These are phyloP conservation scores for Rhizopus arrhizus DNA, from an alignment of 371 early-diverging fungal genomes.

Conservation along the genomic window DNA sequence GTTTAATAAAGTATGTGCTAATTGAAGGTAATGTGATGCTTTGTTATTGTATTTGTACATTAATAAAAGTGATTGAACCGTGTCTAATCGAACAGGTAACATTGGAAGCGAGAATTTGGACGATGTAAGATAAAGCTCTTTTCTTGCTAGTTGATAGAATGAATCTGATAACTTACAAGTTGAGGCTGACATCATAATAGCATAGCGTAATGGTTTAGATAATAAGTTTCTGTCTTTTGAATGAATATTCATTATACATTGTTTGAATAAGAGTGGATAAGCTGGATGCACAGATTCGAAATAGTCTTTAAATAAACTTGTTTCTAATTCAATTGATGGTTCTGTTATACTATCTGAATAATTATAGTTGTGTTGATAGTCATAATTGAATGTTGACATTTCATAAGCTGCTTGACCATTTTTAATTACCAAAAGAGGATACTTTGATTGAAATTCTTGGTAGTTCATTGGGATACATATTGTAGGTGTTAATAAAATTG, in stretches of 20 bases:
- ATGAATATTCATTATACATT: conserved; percentile 16
- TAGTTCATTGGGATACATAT: conserved; percentile 7
- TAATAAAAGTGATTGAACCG: conserved; percentile 27
- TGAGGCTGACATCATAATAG: conserved; percentile 23
- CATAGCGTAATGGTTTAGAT: conserved; percentile 16
- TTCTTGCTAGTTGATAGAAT: conserved; percentile 14
- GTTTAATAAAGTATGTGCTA: conserved; percentile 17
- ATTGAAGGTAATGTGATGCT: conserved; percentile 12
- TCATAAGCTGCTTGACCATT: conserved; percentile 20
- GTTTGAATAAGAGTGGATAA: conserved; percentile 54
- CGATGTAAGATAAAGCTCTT: conserved; percentile 2
- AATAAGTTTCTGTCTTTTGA: conserved; percentile 11
- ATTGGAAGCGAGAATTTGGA: not conserved
- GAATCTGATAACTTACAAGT: not conserved
- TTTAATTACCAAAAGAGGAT: conserved; percentile 16
- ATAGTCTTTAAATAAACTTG: conserved; percentile 57
- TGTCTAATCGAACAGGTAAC: conserved; percentile 13
- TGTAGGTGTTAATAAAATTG: conserved; percentile 5
- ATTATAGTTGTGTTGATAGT: not conserved
- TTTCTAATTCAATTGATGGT: conserved; percentile 37
- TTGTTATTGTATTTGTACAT: conserved; percentile 33
- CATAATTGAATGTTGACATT: not conserved
- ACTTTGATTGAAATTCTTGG: conserved; percentile 5
- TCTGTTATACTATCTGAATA: not conserved
- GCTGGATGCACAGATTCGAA: conserved; percentile 68